A percentile compares a stretch with the other conserved stretches of the same genome.
Conservation (phyloP, 2,329 filamentous ascomycete species). For the Cladophialophora bantiana region DNA sequence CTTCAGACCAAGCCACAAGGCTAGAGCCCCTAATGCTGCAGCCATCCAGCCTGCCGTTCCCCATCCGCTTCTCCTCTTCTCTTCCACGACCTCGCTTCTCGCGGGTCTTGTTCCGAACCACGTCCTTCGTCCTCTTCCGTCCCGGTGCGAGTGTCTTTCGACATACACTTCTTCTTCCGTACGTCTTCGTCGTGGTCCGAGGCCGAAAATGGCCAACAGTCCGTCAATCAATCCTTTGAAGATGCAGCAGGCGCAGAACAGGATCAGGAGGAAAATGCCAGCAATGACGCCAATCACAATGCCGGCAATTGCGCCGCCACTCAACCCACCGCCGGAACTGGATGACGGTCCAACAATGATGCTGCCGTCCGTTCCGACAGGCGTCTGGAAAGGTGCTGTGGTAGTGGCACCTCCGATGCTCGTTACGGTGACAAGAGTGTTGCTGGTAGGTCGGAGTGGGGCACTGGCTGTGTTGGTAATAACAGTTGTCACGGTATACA, state of each 20-base stretch:
- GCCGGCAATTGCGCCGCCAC: conserved; percentile 59
- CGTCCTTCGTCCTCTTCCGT: conserved; percentile 39
- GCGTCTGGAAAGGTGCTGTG: conserved; percentile 55
- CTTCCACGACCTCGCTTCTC: conserved; percentile 42
- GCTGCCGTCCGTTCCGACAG: conserved; percentile 53
- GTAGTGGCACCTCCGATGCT: conserved; percentile 50
- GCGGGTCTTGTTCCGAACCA: conserved; percentile 53
- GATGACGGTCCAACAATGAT: conserved; percentile 45
- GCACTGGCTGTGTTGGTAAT: conserved; percentile 46
- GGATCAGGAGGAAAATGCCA: conserved; percentile 53
- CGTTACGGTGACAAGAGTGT: conserved; percentile 52
- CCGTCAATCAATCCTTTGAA: conserved; percentile 51
- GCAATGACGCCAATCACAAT: conserved; percentile 59
- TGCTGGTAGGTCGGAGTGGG: conserved; percentile 55
- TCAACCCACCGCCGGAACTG: conserved; percentile 48
- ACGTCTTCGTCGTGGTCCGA: conserved; percentile 44
- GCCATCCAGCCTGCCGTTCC: conserved; percentile 51
- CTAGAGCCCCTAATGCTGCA: conserved; percentile 53
- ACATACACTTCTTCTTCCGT: conserved; percentile 50
- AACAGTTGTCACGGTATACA: conserved; percentile 47
- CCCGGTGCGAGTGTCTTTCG: conserved; percentile 44
- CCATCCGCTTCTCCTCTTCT: conserved; percentile 48
- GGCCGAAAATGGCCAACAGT: conserved; percentile 52
- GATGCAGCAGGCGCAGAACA: conserved; percentile 55
- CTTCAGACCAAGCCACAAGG: conserved; percentile 55